Conservation (phyloP, 306 rosid species). For the Sindora glabra region DNA sequence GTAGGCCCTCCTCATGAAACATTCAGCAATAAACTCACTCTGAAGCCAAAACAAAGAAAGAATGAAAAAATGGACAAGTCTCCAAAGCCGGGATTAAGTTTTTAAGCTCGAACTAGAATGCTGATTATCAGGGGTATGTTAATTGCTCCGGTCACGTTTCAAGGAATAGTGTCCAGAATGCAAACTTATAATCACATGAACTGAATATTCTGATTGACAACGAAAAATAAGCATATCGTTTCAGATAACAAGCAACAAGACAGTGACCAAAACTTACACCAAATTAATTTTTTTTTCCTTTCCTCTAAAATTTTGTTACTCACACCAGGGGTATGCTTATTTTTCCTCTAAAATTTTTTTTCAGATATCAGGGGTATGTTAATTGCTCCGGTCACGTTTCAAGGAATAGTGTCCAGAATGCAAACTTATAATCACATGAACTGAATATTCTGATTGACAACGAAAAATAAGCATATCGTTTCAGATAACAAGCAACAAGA, state of each 20-base stretch:
- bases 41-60: slow-evolving; percentile 15
- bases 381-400: neutral
- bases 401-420: neutral
- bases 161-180: neutral
- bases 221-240: neutral
- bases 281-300: no score
- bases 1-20: slow-evolving; percentile 75
- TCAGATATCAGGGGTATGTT: neutral
- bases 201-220: neutral
- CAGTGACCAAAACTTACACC: no score
- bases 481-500: neutral
- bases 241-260: neutral
- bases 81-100: no score
- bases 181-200: neutral
- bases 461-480: neutral
- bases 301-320: no score
- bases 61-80: no score
- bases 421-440: neutral
- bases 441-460: neutral
- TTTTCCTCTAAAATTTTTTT: no score
- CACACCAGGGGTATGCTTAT: no score
- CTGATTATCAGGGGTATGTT: neutral
- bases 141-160: neutral
- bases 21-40: slow-evolving; percentile 97
- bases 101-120: neutral